Conservation (phyloP, 192 early-diverging fungal species). For the Dimargaris cristalligena region DNA sequence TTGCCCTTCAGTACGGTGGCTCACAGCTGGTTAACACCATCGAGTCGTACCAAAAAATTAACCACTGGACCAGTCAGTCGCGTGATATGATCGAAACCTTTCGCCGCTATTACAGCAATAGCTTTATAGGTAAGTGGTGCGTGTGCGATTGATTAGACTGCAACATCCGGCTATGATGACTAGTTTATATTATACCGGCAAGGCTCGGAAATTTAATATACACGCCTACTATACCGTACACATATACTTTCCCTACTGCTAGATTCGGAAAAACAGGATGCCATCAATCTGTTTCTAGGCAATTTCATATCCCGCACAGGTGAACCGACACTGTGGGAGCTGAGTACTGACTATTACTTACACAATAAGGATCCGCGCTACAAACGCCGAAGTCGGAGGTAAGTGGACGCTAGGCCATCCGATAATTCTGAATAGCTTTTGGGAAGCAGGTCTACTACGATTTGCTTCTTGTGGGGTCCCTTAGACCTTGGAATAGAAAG, state of each 20-base stretch:
- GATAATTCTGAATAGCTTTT: too few relatives aligned
- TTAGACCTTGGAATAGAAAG: too few relatives aligned
- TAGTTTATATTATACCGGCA: too few relatives aligned
- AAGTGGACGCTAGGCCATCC: slow-evolving; percentile 17
- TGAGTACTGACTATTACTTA: slow-evolving; percentile 55
- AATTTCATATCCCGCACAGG: slow-evolving; percentile 39
- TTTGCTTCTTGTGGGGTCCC: too few relatives aligned
- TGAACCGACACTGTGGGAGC: slow-evolving; percentile 51
- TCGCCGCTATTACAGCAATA: slow-evolving; percentile 82
- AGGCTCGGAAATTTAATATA: too few relatives aligned
- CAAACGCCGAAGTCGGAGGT: slow-evolving; percentile 27
- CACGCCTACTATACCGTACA: too few relatives aligned
- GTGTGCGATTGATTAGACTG: too few relatives aligned
- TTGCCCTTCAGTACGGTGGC: slow-evolving; percentile 88
- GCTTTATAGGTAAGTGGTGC: slow-evolving; percentile 51
- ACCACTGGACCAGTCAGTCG: slow-evolving; percentile 85
- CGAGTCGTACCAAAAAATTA: slow-evolving; percentile 90
- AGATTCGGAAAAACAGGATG: slow-evolving; percentile 95
- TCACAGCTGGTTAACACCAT: slow-evolving; percentile 97
- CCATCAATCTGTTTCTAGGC: slow-evolving; percentile 82
- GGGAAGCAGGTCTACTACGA: too few relatives aligned
- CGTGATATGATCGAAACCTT: slow-evolving; percentile 93
- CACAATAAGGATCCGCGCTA: slow-evolving; percentile 48
- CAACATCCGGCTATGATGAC: too few relatives aligned
- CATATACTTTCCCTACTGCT: slow-evolving; percentile 3